Percentiles rank a stretch among this genome's conserved stretches.
Evolutionary conservation across 495 filamentous ascomycete genomes (phyloP).

Genomic region (Amphirosellinia nigrospora): DNA sequence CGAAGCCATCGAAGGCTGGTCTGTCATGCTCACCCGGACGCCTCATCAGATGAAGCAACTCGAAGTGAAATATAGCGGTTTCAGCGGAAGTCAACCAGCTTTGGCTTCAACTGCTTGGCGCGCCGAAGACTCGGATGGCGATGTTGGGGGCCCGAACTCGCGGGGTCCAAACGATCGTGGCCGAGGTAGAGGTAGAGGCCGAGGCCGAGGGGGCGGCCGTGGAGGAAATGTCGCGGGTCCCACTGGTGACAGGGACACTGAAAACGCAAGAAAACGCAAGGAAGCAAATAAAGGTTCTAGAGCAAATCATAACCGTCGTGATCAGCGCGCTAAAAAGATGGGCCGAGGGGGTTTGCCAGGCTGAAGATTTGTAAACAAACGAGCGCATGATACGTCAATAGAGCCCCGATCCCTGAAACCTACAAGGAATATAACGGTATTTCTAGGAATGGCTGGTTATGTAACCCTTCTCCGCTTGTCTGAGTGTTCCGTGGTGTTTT

Average conservation of each 20-base stretch:
- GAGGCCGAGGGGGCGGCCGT: conserved; percentile 56
- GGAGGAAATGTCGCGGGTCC: conserved; percentile 65
- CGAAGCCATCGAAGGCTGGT: conserved; percentile 95
- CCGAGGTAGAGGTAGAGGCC: conserved; percentile 57
- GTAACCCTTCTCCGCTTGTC: conserved; percentile 32
- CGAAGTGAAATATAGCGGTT: conserved; percentile 68
- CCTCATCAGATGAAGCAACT: conserved; percentile 67
- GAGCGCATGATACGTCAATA: conserved; percentile 2
- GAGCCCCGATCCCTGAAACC: background rate
- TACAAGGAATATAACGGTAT: too few species aligned
- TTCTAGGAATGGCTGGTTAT: too few species aligned
- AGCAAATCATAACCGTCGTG: conserved; percentile 70
- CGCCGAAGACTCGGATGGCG: conserved; percentile 53
- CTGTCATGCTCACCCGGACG: conserved; percentile 78
- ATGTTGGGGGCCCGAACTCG: conserved; percentile 35
- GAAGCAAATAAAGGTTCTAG: conserved; percentile 67
- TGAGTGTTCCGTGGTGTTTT: conserved; percentile 20
- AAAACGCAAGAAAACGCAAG: conserved; percentile 66
- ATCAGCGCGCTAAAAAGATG: conserved; percentile 81
- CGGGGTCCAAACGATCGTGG: conserved; percentile 47
- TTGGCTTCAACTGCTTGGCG: conserved; percentile 69
- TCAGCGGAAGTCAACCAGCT: conserved; percentile 63
- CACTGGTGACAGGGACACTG: conserved; percentile 63
- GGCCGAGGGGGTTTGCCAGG: conserved; percentile 65
- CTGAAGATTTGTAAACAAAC: conserved; percentile 32